Base-by-base conservation (phyloP, 176 grass and related monocot species). In the Avena insularis region DNA sequence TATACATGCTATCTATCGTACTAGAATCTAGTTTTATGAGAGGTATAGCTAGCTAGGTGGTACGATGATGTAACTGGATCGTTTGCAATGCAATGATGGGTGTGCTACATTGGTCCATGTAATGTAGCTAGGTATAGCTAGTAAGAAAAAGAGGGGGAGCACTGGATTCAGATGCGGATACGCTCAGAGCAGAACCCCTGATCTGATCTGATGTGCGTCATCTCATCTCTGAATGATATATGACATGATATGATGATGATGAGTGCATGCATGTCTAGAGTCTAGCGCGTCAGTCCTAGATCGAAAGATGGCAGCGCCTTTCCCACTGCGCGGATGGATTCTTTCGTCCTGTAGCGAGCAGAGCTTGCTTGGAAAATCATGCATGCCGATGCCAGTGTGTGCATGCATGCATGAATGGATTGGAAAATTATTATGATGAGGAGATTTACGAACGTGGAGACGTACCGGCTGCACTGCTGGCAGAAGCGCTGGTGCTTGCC, bases 381-480 rank as follows among this genome's bases (percentile, higher is more conserved):
- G 70, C 68, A 71, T 6, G 19, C 38, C 45, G 17, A 17, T 78
- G 51, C 1, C 20, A 49, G 45, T 64, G 61, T 36, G 9, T 36
- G 23, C 23, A 29, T 29, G 29, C 29, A 29, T 29, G 36, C 36
- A 38, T 70, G 66, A 8, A 43, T 11, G 36, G 12, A n/a, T 17
- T 71, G 68, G 68, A 5, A n/a, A 71, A 71, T 21, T 45, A 11
- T 71, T 35, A 75, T 12, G 12, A 4, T 1, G 12, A 15, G 1
- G 2, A 15, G 50, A 1, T 25, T 29, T 29, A 29, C 29, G 29
- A 29, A 29, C 29, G 29, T 29, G 29, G 29, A 29, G 78, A 59
- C 59, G 13, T 86, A 95, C 94, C 94, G 90, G 90, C 94, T 97
- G 92, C 94, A 97, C 21, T 97, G 94, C 82, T 97, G 94, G 89